Percentiles rank a stretch among this genome's conserved stretches.
Conservation (phyloP, 805 yeast genomes). For the Metschnikowia amazonensis region DNA sequence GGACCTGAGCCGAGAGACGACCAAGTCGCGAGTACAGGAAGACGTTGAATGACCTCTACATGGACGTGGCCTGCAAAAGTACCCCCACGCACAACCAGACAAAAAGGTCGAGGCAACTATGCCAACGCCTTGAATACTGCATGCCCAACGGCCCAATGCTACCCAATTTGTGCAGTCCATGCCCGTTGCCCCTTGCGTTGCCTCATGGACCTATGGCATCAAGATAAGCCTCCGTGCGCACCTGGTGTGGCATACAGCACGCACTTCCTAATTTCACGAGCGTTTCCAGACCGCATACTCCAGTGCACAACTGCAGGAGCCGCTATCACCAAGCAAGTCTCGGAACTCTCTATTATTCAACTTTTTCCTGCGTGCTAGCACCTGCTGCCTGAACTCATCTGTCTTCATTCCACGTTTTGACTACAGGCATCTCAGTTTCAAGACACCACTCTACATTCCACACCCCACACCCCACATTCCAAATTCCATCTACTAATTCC, state of each 20-base stretch:
- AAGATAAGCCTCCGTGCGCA: neutral
- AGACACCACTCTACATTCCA: too few species aligned
- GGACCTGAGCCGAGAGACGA: neutral
- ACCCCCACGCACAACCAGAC: neutral
- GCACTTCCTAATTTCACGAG: neutral
- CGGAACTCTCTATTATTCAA: neutral
- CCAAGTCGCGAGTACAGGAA: neutral
- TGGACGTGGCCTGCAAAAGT: neutral
- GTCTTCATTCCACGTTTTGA: too few species aligned
- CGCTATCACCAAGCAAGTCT: neutral
- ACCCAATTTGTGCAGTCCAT: neutral
- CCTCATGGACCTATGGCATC: neutral
- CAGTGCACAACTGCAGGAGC: constrained; percentile 2
- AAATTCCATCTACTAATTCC: too few species aligned
- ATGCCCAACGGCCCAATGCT: neutral
- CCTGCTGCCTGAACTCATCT: neutral
- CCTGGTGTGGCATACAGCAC: neutral
- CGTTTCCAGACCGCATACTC: neutral
- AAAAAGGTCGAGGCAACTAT: neutral
- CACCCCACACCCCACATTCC: neutral
- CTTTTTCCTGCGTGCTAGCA: neutral
- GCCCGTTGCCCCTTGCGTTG: neutral
- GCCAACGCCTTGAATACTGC: neutral
- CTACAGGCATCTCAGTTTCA: too few species aligned
- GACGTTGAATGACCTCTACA: neutral